Base-by-base conservation (phyloP, 805 yeast genomes). In the Saturnispora serradocipensis region DNA sequence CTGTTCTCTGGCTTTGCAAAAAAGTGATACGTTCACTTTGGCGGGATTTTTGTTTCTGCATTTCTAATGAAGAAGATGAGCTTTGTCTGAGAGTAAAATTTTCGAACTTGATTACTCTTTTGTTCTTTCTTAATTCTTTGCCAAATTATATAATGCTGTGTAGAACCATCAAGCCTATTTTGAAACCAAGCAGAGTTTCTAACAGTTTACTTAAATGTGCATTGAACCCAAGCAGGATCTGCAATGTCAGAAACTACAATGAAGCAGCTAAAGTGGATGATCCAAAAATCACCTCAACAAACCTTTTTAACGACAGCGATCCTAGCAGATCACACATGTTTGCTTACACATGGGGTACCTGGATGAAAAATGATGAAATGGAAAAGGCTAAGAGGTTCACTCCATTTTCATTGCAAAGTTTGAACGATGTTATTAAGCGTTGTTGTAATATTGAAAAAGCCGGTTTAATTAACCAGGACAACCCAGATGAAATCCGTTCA, bases 301-400 rank as follows among this genome's bases (percentile, higher is more conserved):
- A 50, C 36, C 43, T 56, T 16, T 54, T 47, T 30, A 47, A 51
- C 46, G 53, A 54, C 15, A 16, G 54, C 2, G 58, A 56, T 46
- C 56, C 58, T 43, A 34, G 42, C 38, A 50, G 58, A 36, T 48
- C 52, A n/a, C 58, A 56, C n/a, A 56, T 93, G 62, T 91, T 88
- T 73, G 80, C 85, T 59, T 91, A 89, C 65, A 74, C 93, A 3
- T 91, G 98, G 95, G 99, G 99, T 46, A 78, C 96, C 6, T 91
- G 98, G 98, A 71, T 90, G 60, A 79, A 75, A 56, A 80, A 91
- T 63, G 96, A 93, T 64, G 76, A 74, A 51, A 68, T 67, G 32
- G 90, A 93, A 65, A 85, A 87, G 61, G 80, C 75, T 15, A 80
- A 80, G 58, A 81, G 99, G 68, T 78, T 77, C 52, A 91, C 97